Conservation (phyloP, 805 yeast genomes). For the Ogataea angusta region DNA sequence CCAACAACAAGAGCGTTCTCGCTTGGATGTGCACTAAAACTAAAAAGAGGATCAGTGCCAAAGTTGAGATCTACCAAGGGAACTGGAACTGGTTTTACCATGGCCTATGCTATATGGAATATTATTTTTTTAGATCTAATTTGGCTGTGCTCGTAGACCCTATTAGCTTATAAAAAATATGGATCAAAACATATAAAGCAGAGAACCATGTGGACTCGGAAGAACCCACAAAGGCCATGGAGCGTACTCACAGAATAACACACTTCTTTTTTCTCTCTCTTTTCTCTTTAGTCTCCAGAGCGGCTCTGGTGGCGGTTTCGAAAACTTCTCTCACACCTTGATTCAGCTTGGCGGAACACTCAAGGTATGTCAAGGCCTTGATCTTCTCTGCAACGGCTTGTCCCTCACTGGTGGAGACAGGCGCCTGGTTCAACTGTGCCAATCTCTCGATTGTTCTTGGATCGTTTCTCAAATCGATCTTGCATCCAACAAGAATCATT, state of each 20-base stretch:
- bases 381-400: conserved; percentile 84
- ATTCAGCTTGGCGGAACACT: conserved; percentile 90
- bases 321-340: conserved; percentile 92
- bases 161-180: conserved; percentile 14
- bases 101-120: background rate
- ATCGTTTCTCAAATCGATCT: conserved; percentile 84
- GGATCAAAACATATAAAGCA: conserved; percentile 14
- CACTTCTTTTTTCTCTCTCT: conserved; percentile 64
- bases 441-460: conserved; percentile 71
- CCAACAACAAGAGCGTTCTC: conserved; percentile 65
- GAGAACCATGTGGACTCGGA: conserved; percentile 1
- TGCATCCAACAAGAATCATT: conserved; percentile 88
- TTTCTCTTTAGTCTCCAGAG: conserved; percentile 63
- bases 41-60: conserved; percentile 62
- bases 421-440: conserved; percentile 71
- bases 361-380: conserved; percentile 82
- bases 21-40: conserved; percentile 76
- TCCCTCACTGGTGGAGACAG: conserved; percentile 80
- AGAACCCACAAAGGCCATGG: background rate
- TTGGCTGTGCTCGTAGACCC: conserved; percentile 10
- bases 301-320: conserved; percentile 90
- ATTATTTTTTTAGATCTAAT: conserved; percentile 1
- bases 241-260: conserved; percentile 49
- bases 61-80: conserved; percentile 47
- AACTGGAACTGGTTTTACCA: conserved; percentile 28